Evolutionary conservation across 148 eudicot genomes (phyloP), one percentile per base, ranked within the genome.

Genomic region (Vaccinium myrtillus): DNA sequence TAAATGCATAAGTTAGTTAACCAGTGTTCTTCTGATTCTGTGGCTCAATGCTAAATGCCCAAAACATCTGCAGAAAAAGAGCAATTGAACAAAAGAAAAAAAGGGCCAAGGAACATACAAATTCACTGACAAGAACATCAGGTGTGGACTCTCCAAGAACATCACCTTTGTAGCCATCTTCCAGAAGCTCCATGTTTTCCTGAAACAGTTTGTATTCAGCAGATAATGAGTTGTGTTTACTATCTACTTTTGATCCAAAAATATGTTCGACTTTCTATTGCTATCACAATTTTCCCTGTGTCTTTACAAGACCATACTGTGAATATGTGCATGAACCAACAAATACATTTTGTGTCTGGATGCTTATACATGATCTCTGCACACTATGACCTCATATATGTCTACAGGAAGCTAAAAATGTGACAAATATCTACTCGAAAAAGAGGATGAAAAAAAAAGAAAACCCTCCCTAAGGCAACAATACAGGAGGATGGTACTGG

Each of bases 91-190:
- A 36, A 80, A 55, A 69, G 9, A 49, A 51, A 76, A 75, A 55
- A 23, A 75, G 55, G 77, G 65, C 65, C 46, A 21, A 55, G 83
- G 83, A 78, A 90, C 98, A 78, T 96, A 96, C 99, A 93, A 97
- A 95, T 90, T 97, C 98, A 85, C 85, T 90, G 87, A 97, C 95
- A 86, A 97, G 87, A 81, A 87, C 95, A 90, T 97, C 99, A 83
- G 98, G 98, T 46, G 99, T 97, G 58, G 94, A 90, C 88, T 97
- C 98, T 70, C 98, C 99, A 81, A 97, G 88, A 82, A 95, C 91
- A 87, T 95, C 99, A 77, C 90, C 93, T 87, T 89, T 88, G 86
- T 95, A 97, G 82, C 98, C 98, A 90, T 93, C 99, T 83, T 86
- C 94, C 87, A 89, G 49, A 80, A 87, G 89, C 88, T 91, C 93